A percentile compares a stretch with the other conserved stretches of the same genome.
These are phyloP conservation scores for Lentinus brumalis DNA, from an alignment of 768 basidiomycete species.

Conservation along the genomic window DNA sequence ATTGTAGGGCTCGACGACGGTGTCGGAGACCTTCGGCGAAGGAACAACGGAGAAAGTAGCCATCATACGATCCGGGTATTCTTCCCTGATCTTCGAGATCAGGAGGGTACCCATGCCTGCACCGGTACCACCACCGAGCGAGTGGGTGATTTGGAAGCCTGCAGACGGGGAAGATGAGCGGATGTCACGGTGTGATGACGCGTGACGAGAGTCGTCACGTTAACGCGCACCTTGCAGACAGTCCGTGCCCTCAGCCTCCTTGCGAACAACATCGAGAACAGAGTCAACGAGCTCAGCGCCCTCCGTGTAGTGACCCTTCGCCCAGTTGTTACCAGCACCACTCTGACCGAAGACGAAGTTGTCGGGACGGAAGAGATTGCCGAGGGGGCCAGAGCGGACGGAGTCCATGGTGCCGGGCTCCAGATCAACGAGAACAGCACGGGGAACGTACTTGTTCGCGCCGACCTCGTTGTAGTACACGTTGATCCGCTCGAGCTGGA, in stretches of 20 bases:
- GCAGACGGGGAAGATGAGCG: constrained; percentile 8
- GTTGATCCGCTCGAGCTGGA: constrained; percentile 95
- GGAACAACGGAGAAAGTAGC: constrained; percentile 99
- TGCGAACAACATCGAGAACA: constrained; percentile 97
- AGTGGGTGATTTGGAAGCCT: constrained; percentile 99
- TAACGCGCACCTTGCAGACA: constrained; percentile 82
- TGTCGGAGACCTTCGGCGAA: constrained; percentile 96
- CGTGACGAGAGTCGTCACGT: constrained; percentile 13
- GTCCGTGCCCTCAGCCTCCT: constrained; percentile 97
- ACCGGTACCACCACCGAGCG: constrained; percentile 98
- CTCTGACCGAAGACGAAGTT: constrained; percentile 99
- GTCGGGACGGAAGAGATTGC: constrained; percentile 93
- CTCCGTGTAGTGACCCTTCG: constrained; percentile 97
- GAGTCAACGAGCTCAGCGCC: constrained; percentile 99
- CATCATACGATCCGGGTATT: constrained; percentile 99
- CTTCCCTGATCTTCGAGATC: constrained; percentile 98
- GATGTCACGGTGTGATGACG: constrained; percentile 9
- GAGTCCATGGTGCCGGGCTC: constrained; percentile 98
- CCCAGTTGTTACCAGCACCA: constrained; percentile 99
- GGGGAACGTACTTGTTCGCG: constrained; percentile 96
- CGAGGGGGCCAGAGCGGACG: constrained; percentile 86
- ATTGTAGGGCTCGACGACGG: constrained; percentile 99
- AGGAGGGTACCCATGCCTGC: constrained; percentile 99
- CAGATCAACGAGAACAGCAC: constrained; percentile 95
- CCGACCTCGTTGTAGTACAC: constrained; percentile 98